Evolutionary conservation across 2,329 filamentous ascomycete species (phyloP).

Genomic region (Coniella lustricola): DNA sequence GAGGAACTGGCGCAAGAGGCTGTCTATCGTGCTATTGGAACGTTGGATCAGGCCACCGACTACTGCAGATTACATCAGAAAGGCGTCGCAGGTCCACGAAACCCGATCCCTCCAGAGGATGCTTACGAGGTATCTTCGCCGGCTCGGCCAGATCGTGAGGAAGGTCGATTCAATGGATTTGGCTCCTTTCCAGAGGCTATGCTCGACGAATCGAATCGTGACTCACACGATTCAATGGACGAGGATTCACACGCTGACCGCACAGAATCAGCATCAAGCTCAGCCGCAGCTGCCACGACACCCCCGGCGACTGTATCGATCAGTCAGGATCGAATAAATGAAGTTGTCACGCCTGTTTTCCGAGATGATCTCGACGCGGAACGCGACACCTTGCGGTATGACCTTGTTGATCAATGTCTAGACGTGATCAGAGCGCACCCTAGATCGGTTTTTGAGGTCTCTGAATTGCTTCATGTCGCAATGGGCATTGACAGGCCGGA

Average conservation of each 20-base stretch:
- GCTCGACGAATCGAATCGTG: slow-evolving; percentile 18
- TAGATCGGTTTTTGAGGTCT: slow-evolving; percentile 81
- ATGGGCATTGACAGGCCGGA: slow-evolving; percentile 46
- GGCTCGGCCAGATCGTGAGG: slow-evolving; percentile 17
- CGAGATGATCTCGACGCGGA: slow-evolving; percentile 75
- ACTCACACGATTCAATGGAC: slow-evolving; percentile 22
- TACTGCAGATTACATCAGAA: slow-evolving; percentile 64
- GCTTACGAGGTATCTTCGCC: slow-evolving; percentile 28
- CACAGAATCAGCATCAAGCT: slow-evolving; percentile 3
- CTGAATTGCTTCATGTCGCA: slow-evolving; percentile 75
- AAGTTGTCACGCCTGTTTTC: slow-evolving; percentile 39
- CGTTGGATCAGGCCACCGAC: slow-evolving; percentile 51
- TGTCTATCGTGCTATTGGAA: slow-evolving; percentile 73
- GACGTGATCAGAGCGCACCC: slow-evolving; percentile 86
- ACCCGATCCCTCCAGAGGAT: slow-evolving; percentile 61
- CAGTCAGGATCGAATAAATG: slow-evolving; percentile 16
- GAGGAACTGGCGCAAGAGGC: slow-evolving; percentile 67
- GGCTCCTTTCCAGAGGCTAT: too few species aligned
- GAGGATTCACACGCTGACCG: slow-evolving; percentile 18
- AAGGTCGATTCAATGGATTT: too few species aligned
- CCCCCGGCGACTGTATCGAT: slow-evolving; percentile 18
- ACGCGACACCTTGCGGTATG: slow-evolving; percentile 62
- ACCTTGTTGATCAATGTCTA: slow-evolving; percentile 81
- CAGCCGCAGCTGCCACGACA: slow-evolving; percentile 1
- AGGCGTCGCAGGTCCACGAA: slow-evolving; percentile 51